Base-by-base conservation (phyloP, 2,329 filamentous ascomycete species). In the Hirsutella minnesotensis region DNA sequence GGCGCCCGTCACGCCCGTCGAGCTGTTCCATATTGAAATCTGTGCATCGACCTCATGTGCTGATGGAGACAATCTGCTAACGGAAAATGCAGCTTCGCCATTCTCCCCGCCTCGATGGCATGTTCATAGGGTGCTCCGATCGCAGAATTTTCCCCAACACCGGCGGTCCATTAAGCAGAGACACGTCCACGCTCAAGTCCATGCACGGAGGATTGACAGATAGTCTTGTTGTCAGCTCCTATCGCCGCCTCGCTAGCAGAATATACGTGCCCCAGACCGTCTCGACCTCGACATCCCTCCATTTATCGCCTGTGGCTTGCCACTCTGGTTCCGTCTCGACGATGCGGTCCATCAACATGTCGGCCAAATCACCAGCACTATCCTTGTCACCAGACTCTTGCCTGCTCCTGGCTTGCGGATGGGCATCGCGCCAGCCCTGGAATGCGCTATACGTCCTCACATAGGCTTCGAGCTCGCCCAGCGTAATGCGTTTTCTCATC, bases 191-290 rank as follows among this genome's bases (percentile, higher is more conserved):
- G 24, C 24, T 7, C 24, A 27, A 27, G 24, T 27, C 24, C 12
- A 27, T 7, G 12, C 24, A 27, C 7, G 12, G 24, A n/a, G n/a
- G n/a, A n/a, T n/a, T n/a, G n/a, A n/a, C n/a, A n/a, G 29, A 31
- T 52, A 15, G 9, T 12, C 9, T 31, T 12, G 29, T 31, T 15
- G 9, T 13, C 4, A 15, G n/a, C 29, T 31, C 10, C 10, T 13
- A 10, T 33, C 37, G 15, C 21, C 38, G 45, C 50, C 64, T 68
- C 56, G 75, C 75, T 64, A 81, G 62, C 36, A 82, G 53, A 39
- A 82, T 61, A 33, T 69, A 72, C 46, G 70, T 79, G 0, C 76
- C 78, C 77, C 78, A 81, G 49, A 80, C 74, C 40, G 68, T 68
- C 46, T 75, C 69, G 9, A 79, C 67, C 50, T 74, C 65, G 37